Evolutionary conservation across 2,329 filamentous ascomycete genomes (phyloP).

Genomic region (Aspergillus eucalypticola): DNA sequence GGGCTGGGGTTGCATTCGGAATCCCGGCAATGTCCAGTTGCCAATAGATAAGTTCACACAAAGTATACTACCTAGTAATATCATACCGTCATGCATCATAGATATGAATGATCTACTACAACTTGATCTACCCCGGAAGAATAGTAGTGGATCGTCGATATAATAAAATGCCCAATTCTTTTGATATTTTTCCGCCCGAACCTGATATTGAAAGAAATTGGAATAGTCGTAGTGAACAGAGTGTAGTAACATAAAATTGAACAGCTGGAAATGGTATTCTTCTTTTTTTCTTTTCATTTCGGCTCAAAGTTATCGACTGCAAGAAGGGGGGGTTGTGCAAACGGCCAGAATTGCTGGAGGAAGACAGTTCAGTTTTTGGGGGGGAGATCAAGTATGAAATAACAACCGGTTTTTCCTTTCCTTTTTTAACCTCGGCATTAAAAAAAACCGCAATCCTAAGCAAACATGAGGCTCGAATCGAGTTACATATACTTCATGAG

Average conservation of each 20-base stretch:
- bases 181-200: slow-evolving; percentile 31
- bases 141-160: background rate
- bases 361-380: no score
- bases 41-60: no score
- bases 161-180: slow-evolving; percentile 19
- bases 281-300: slow-evolving; percentile 40
- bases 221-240: slow-evolving; percentile 36
- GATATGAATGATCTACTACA: background rate
- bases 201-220: slow-evolving; percentile 28
- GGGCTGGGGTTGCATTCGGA: background rate
- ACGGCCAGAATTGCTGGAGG: slow-evolving; percentile 31
- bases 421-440: slow-evolving; percentile 3
- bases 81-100: no score
- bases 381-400: slow-evolving; percentile 31
- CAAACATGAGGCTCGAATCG: slow-evolving; percentile 40
- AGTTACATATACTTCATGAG: slow-evolving; percentile 47
- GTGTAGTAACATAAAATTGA: background rate
- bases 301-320: slow-evolving; percentile 29
- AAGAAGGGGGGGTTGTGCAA: slow-evolving; percentile 23
- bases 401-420: slow-evolving; percentile 25
- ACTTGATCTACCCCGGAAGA: background rate
- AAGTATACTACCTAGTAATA: no score
- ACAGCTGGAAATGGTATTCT: slow-evolving; percentile 40
- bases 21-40: background rate
- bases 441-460: slow-evolving; percentile 37